Evolutionary conservation across 1,139 yeast species (phyloP), one percentile per base, ranked within the genome.

Genomic region (Wickerhamomyces sp.): DNA sequence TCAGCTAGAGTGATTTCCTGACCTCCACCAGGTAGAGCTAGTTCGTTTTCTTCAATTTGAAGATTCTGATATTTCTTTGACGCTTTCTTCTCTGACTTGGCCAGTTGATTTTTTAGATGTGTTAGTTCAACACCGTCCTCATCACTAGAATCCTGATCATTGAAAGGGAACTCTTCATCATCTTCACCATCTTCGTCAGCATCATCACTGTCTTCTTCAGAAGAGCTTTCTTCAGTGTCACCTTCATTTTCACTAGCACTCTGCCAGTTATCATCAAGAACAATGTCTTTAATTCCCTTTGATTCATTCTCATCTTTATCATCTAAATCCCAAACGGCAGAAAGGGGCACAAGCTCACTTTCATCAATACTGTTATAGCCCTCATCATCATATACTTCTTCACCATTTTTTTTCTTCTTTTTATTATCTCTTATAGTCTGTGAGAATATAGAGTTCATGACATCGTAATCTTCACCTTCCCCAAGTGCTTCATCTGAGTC

Each of bases 291-390:
- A 5, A 39, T 40, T 19, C 52, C 60, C 21, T 51, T 47, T 4
- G 54, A 45, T 32, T 53, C 55, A 22, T 54, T 54, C 45, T 64
- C 58, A 44, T 76, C 82, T 32, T 60, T 64, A 27, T 80, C 89
- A 57, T 86, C 95, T 66, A 79, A 61, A 59, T 85, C 97, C 96
- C 96, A 89, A 6, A 87, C 90, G 51, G 82, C 89, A 7, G 95
- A 84, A 35, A 89, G 68, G 0, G 95, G 76, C 40, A 85, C 75
- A 43, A 89, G 68, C 51, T 87, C 85, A 28, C 65, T 67, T 58
- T 87, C 96, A 54, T 89, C 96, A 36, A 81, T 61, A 45, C 74
- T 68, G 17, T 69, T 63, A 48, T 72, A 61, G 12, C 71, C 70
- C 38, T 70, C 66, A 32, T 76, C 77, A 16, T 67, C 72, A 32